Percentiles rank a stretch among this genome's conserved stretches.
These are phyloP conservation scores for Fraxinus floribunda DNA, from an alignment of 305 asterid genomes.

Conservation along the genomic window DNA sequence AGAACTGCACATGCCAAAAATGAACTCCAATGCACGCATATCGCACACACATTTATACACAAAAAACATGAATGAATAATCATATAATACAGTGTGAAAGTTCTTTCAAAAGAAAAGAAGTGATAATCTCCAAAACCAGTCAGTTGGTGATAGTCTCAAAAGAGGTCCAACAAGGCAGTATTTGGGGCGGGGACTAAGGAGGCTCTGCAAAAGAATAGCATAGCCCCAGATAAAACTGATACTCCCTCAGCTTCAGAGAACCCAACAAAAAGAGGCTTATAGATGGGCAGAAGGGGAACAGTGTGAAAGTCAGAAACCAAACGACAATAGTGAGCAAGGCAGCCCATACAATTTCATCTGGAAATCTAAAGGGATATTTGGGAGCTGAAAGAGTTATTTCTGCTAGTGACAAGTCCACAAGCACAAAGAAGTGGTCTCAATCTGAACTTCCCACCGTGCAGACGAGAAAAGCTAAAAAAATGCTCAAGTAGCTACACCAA, in stretches of 20 bases:
- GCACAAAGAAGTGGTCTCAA: conserved; percentile 20
- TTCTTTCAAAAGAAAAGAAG: background rate
- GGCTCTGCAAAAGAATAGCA: background rate
- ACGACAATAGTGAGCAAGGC: background rate
- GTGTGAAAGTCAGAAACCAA: conserved; percentile 9
- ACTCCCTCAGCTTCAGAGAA: conserved; percentile 14
- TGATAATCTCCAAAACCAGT: background rate
- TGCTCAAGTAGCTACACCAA: too few species aligned
- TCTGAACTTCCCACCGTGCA: conserved; percentile 32
- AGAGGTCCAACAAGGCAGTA: background rate
- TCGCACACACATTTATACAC: background rate
- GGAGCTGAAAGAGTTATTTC: conserved; percentile 12
- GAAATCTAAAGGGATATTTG: conserved; percentile 12
- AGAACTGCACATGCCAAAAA: background rate
- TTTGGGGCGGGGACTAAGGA: conserved; percentile 7
- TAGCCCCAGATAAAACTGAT: background rate
- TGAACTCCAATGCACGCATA: background rate
- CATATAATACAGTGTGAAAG: background rate
- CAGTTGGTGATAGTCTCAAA: conserved; percentile 14
- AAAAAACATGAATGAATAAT: background rate
- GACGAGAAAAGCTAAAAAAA: background rate
- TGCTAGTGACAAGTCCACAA: conserved; percentile 3
- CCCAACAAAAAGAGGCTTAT: conserved; percentile 22
- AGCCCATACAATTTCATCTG: background rate
- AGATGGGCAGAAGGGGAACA: conserved; percentile 1